Conservation (phyloP, 108 stramenopile genomes). For the Stephanodiscus triporus region DNA sequence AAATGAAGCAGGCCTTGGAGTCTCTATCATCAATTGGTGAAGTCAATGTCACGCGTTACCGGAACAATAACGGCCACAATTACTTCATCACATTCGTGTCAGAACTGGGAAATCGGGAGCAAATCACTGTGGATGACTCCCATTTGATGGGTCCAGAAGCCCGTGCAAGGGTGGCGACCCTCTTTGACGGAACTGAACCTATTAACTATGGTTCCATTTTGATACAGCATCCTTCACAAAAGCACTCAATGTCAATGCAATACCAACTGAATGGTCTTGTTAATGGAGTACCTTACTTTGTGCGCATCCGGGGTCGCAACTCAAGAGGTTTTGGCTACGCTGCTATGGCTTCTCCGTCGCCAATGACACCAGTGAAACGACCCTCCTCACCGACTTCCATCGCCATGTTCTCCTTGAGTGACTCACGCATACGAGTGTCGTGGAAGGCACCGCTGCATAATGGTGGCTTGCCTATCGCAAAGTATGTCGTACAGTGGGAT, state of each 20-base stretch:
- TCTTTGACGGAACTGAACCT: constrained; percentile 58
- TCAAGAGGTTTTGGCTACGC: constrained; percentile 63
- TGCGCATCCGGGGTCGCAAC: constrained; percentile 59
- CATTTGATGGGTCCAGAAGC: constrained; percentile 75
- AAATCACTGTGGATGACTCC: constrained; percentile 65
- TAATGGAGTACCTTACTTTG: constrained; percentile 56
- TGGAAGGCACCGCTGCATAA: constrained; percentile 60
- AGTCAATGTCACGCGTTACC: constrained; percentile 61
- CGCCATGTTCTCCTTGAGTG: constrained; percentile 63
- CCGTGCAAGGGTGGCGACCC: constrained; percentile 56
- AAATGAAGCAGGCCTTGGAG: constrained; percentile 74
- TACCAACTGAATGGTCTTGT: constrained; percentile 47
- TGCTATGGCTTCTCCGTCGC: constrained; percentile 33
- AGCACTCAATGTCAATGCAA: constrained; percentile 12
- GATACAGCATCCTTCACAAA: constrained; percentile 13
- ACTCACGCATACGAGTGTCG: constrained; percentile 62
- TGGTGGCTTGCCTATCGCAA: constrained; percentile 67
- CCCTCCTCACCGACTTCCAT: constrained; percentile 57
- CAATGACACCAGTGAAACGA: constrained; percentile 57
- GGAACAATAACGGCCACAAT: constrained; percentile 87
- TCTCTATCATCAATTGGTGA: constrained; percentile 59
- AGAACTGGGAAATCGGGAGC: constrained; percentile 45
- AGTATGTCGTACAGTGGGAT: constrained; percentile 84
- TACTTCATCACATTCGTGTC: constrained; percentile 82
- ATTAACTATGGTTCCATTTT: constrained; percentile 41